Conservation (phyloP, 2,329 filamentous ascomycete genomes). For the Didymella pomorum region DNA sequence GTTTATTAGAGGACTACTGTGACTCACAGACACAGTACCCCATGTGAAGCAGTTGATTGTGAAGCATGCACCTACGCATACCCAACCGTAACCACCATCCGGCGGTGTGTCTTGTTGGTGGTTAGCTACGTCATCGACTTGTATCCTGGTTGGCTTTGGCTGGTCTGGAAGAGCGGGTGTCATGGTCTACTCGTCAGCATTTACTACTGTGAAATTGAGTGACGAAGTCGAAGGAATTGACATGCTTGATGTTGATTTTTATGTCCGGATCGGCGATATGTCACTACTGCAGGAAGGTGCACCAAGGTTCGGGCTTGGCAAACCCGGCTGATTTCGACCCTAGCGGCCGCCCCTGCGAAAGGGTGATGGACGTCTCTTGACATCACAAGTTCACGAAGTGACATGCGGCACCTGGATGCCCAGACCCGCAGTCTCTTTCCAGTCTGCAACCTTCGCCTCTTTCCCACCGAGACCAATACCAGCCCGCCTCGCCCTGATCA, state of each 20-base stretch:
- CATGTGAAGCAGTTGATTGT: slow-evolving; percentile 9
- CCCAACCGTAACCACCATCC: slow-evolving; percentile 11
- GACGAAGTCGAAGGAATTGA: background rate
- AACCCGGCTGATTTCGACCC: background rate
- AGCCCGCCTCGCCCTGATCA: slow-evolving; percentile 72
- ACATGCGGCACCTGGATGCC: slow-evolving; percentile 10
- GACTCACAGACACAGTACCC: slow-evolving; percentile 4
- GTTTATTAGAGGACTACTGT: no score
- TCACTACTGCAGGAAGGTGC: background rate
- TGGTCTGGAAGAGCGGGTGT: background rate
- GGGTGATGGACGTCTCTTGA: background rate
- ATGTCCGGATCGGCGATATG: background rate
- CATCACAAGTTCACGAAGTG: background rate
- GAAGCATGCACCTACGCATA: background rate
- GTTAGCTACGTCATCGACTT: background rate
- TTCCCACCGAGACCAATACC: slow-evolving; percentile 76
- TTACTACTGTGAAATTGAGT: no score
- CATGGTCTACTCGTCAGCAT: background rate
- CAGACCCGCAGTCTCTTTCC: slow-evolving; percentile 51
- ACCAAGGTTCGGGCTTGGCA: background rate
- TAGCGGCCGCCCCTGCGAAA: background rate
- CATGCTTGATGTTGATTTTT: background rate
- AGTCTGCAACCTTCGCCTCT: slow-evolving; percentile 63
- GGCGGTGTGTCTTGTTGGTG: background rate
- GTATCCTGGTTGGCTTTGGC: background rate